phyloP scores from a whole-genome alignment of 805 yeast genomes.

The Nakazawaea ishiwadae region DNA sequence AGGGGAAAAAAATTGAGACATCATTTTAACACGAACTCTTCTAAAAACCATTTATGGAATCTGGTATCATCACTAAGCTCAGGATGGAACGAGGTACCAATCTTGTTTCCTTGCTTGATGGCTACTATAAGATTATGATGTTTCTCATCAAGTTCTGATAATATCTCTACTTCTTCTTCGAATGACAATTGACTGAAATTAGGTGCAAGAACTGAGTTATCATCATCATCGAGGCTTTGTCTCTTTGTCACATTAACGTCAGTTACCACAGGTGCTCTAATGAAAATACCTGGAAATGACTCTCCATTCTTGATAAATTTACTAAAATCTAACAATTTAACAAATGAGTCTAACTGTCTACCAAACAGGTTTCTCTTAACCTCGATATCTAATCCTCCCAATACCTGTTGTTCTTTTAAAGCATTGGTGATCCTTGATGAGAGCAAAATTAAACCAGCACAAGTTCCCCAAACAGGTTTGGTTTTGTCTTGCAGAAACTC shows the following conservation, averaged over 20 bases:
- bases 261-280: conserved; percentile 69
- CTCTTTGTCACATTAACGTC: conserved; percentile 18
- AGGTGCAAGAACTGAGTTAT: background rate
- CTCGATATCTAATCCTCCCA: conserved; percentile 61
- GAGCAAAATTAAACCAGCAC: conserved; percentile 75
- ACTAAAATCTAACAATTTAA: conserved; percentile 36
- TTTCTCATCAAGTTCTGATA: conserved; percentile 32
- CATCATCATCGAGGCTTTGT: conserved; percentile 9
- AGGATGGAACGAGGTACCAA: conserved; percentile 82
- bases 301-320: conserved; percentile 34
- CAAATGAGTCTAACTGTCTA: conserved; percentile 67
- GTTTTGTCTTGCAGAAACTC: conserved; percentile 41
- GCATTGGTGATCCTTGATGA: conserved; percentile 51
- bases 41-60: conserved; percentile 69
- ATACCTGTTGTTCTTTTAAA: conserved; percentile 45
- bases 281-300: conserved; percentile 46
- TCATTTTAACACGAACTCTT: conserved; percentile 42
- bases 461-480: conserved; percentile 78
- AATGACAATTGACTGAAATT: background rate
- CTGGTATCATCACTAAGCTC: conserved; percentile 56
- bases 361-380: conserved; percentile 78
- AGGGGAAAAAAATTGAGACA: too few relatives aligned
- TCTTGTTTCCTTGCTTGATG: conserved; percentile 58
- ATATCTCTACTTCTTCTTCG: conserved; percentile 33
- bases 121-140: conserved; percentile 53